Conservation (phyloP, 1,139 yeast genomes). For the Sugiyamaella japonica region DNA sequence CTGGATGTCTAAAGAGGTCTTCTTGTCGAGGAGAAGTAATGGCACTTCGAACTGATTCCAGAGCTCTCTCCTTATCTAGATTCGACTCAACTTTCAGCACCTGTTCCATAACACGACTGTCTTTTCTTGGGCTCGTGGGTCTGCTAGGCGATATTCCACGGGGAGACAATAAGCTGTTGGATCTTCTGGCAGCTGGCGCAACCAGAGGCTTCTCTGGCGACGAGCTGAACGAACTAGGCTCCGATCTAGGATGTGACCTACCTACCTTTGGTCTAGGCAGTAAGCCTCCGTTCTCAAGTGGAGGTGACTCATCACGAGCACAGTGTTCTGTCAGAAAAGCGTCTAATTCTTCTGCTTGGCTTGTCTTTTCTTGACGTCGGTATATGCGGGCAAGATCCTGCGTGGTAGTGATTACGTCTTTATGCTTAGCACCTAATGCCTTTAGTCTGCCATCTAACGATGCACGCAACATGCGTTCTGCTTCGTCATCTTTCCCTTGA, state of each 20-base stretch:
- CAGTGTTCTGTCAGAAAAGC: not conserved
- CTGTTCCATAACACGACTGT: constrained; percentile 6
- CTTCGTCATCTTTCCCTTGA: not conserved
- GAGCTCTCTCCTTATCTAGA: constrained; percentile 24
- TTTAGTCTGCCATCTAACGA: constrained; percentile 5
- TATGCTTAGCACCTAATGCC: constrained; percentile 1
- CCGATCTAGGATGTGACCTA: not conserved
- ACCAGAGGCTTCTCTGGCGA: constrained; percentile 2
- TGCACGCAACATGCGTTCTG: not conserved
- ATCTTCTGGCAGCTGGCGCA: constrained; percentile 11
- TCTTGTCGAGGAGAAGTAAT: constrained; percentile 7
- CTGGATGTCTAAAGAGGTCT: constrained; percentile 15
- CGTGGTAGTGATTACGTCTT: not conserved
- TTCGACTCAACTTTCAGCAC: constrained; percentile 19
- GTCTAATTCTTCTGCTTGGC: not conserved
- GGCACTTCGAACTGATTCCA: constrained; percentile 16
- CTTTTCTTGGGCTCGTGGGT: constrained; percentile 7
- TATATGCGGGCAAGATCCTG: constrained; percentile 3
- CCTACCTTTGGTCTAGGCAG: no score
- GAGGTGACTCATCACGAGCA: not conserved
- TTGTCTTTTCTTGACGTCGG: not conserved
- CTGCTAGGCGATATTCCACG: constrained; percentile 3
- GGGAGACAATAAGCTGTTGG: constrained; percentile 4
- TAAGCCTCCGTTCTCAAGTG: not conserved
- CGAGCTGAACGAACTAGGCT: not conserved